Percentiles rank a stretch among this genome's conserved stretches.
Conservation (phyloP, 257 asterid species). For the Capsicum pubescens region DNA sequence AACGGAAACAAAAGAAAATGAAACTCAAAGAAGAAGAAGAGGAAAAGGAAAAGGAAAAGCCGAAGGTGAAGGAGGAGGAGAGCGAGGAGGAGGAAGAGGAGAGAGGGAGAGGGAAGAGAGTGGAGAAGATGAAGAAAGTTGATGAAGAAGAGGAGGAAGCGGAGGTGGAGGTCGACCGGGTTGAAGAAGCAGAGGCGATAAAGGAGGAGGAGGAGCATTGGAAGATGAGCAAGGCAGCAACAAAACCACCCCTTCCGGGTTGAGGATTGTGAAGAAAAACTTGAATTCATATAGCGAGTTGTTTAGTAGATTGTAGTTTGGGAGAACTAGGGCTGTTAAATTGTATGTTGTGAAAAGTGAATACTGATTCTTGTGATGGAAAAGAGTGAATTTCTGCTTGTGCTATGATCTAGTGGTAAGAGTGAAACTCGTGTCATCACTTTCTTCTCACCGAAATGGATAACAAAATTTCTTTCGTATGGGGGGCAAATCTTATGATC, state of each 20-base stretch:
- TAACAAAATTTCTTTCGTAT: no score
- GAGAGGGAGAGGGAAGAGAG: slow-evolving; percentile 34
- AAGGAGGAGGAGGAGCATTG: slow-evolving; percentile 35
- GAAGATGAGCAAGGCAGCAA: no score
- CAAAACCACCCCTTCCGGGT: no score
- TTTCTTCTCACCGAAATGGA: no score
- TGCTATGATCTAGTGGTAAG: background rate
- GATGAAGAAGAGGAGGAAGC: slow-evolving; percentile 46
- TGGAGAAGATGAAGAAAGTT: slow-evolving; percentile 43
- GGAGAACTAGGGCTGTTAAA: background rate
- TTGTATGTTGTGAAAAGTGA: background rate
- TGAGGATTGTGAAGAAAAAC: no score
- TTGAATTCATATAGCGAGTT: no score
- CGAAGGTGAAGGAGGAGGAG: background rate
- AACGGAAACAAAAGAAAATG: slow-evolving; percentile 43
- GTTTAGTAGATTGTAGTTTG: no score
- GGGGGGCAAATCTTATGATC: no score
- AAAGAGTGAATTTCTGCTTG: background rate
- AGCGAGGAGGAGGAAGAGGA: slow-evolving; percentile 34
- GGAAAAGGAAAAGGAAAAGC: slow-evolving; percentile 28
- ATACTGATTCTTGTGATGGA: background rate
- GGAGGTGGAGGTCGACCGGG: background rate
- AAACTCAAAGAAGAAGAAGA: slow-evolving; percentile 35
- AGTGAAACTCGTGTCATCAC: no score
- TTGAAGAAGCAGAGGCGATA: slow-evolving; percentile 27